These are phyloP conservation scores for Talaromyces sp. DNA, from an alignment of 2,329 filamentous ascomycete genomes.

Conservation along the genomic window DNA sequence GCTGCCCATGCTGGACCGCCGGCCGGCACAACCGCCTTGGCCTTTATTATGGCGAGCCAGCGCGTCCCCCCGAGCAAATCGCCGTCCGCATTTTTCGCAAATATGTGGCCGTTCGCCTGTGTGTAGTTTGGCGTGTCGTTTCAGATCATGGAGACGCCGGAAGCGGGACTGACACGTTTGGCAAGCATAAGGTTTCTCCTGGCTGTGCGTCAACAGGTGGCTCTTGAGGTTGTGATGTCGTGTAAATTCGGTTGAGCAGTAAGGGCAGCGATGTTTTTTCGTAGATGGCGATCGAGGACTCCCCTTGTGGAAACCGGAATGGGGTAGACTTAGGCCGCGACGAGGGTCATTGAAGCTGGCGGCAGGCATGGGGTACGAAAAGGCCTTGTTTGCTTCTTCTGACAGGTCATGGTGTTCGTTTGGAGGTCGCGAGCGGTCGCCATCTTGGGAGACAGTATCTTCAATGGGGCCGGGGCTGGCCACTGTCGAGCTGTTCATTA, in stretches of 20 bases:
- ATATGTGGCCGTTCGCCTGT: slow-evolving; percentile 94
- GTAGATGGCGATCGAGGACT: slow-evolving; percentile 65
- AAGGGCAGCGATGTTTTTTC: slow-evolving; percentile 95
- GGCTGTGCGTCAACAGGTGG: slow-evolving; percentile 92
- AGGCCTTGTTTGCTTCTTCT: slow-evolving; percentile 48
- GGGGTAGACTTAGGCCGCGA: slow-evolving; percentile 56
- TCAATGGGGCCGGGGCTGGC: slow-evolving; percentile 46
- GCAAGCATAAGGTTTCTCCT: slow-evolving; percentile 96
- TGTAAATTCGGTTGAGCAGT: slow-evolving; percentile 95
- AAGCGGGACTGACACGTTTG: slow-evolving; percentile 92
- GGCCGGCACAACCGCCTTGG: slow-evolving; percentile 88
- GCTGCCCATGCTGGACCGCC: slow-evolving; percentile 77
- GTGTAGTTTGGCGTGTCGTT: slow-evolving; percentile 93
- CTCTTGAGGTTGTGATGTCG: slow-evolving; percentile 97
- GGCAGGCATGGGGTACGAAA: slow-evolving; percentile 61
- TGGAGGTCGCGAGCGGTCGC: slow-evolving; percentile 35
- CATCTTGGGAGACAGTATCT: slow-evolving; percentile 39
- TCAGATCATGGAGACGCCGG: slow-evolving; percentile 86
- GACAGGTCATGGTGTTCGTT: slow-evolving; percentile 24
- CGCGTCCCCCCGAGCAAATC: slow-evolving; percentile 93
- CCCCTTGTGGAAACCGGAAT: slow-evolving; percentile 51
- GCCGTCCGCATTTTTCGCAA: slow-evolving; percentile 88
- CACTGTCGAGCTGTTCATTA: slow-evolving; percentile 47
- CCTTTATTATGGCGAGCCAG: slow-evolving; percentile 93
- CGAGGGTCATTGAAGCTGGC: slow-evolving; percentile 46